Base-by-base conservation (phyloP, 768 basidiomycete species). In the Agaricus bisporus region DNA sequence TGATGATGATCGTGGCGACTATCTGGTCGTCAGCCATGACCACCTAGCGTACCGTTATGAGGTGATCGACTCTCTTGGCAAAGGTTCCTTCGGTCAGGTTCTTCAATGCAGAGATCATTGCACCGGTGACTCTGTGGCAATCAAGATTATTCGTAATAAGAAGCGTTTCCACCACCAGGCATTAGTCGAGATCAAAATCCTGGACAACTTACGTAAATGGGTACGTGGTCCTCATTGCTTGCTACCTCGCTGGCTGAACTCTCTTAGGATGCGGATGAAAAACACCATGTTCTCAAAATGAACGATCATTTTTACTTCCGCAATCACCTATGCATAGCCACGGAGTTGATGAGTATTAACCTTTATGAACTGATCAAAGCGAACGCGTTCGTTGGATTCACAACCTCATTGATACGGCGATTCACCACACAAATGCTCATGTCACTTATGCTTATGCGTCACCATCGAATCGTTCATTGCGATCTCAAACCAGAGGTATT, bases 81-180 rank as follows among this genome's bases (percentile, higher is more conserved):
- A 98, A 71, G 97, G 97, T 38, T 98, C 95, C 7, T 99, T 99
- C 61, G 97, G 97, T 15, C 97, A 98, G 66, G 97, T 99, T 12
- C 69, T 98, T 17, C 87, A 91, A 64, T 98, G 95, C 68, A 85
- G 95, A 39, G 97, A 98, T 70, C 91, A 98, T 65, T 85, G 83
- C 63, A 93, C 94, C 11, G 97, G 97, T 9, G 82, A 90, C 62
- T 94, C 92, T n/a, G 91, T 98, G 9, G 97, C 97, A 15, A 85
- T 99, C 73, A 99, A 99, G 78, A 98, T 99, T 58, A 98, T 99
- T 61, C 85, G 97, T 38, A 98, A 98, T 75, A 98, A 98, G 78
- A 98, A 98, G 70, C 80, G 97, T 45, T 98, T 98, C 75, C 95
- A 98, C 67, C 91, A 95, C 62, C 97, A 98, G 68, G 97, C 95